Conservation (phyloP, 2,329 filamentous ascomycete genomes). For the Colletotrichum chlorophyti region DNA sequence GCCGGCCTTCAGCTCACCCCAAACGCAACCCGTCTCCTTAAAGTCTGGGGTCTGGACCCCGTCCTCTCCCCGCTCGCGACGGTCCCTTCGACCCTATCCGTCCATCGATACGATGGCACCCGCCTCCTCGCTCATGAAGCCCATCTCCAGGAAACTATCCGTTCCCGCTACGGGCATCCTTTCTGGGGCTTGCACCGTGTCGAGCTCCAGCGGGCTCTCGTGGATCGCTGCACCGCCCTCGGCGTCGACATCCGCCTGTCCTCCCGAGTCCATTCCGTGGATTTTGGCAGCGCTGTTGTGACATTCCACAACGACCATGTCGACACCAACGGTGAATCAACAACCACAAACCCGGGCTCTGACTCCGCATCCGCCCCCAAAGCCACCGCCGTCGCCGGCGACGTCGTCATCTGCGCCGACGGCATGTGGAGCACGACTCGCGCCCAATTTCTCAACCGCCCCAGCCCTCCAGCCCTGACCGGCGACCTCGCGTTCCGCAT, state of each 20-base stretch:
- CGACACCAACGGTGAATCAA: too few relatives aligned
- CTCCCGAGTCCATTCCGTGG: slow-evolving; percentile 12
- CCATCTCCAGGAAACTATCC: slow-evolving; percentile 16
- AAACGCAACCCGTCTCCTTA: slow-evolving; percentile 28
- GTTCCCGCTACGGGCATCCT: slow-evolving; percentile 34
- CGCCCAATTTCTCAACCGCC: slow-evolving; percentile 49
- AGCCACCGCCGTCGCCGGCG: slow-evolving; percentile 39
- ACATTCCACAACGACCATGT: slow-evolving; percentile 37
- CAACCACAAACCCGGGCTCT: too few relatives aligned
- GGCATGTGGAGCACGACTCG: slow-evolving; percentile 53
- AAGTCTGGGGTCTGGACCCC: slow-evolving; percentile 22
- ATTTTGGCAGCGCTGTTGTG: slow-evolving; percentile 33
- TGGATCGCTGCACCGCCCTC: slow-evolving; percentile 44
- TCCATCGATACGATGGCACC: slow-evolving; percentile 30
- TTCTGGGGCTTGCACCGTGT: slow-evolving; percentile 58
- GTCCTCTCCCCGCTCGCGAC: slow-evolving; percentile 23
- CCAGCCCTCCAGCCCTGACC: slow-evolving; percentile 54
- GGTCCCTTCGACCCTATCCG: slow-evolving; percentile 26
- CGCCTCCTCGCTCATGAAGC: slow-evolving; percentile 27
- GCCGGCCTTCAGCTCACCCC: slow-evolving; percentile 31
- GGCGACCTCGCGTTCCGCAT: slow-evolving; percentile 64
- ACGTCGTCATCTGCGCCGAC: slow-evolving; percentile 56
- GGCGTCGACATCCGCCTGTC: slow-evolving; percentile 39
- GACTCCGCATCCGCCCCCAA: neutral
- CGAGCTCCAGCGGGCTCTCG: slow-evolving; percentile 51